Base-by-base conservation (phyloP, 1,284 basidiomycete species). In the Sanghuangporus weigelae region DNA sequence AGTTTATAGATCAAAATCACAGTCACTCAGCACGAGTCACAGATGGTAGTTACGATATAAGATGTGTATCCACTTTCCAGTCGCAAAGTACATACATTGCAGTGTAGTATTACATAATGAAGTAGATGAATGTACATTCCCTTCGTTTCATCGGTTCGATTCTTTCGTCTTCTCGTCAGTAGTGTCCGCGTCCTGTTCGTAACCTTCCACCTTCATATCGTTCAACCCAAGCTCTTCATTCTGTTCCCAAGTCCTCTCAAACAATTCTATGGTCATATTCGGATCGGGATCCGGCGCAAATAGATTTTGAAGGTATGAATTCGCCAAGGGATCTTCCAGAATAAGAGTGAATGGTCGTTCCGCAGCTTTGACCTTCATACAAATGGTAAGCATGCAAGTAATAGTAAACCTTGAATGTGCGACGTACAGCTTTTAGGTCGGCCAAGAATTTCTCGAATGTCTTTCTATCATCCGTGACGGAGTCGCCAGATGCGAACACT, bases 221-320 rank as follows among this genome's bases (percentile, higher is more conserved):
- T 98, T 98, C 72, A 99, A 74, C 0, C 97, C 97, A 10, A 99
- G 80, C 61, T 96, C 94, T 73, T 99, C 96, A 72, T 99, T 96
- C 79, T 99, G 95, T 62, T 95, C 87, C 79, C 84, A 92, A 6
- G 86, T 86, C 59, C 97, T 81, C 38, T 93, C 89, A 72, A 98
- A 99, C 66, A 76, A 76, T 72, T 92, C 93, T 57, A 91, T 86
- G 59, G 76, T 83, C 93, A 97, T 93, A 71, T 94, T 93, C 10
- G 94, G 95, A 71, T 96, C 95, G 0, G 92, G 86, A 71, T 96
- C 94, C 5, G 93, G 94, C 0, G 93, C 93, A 71, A 95, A 98
- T 16, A 96, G 74, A 75, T 96, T 98, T 75, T 99, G 97, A 57
- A 99, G 81, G 74, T 98, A 97, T 21, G 93, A 96, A 76, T 98